Evolutionary conservation across 2,329 filamentous ascomycete species (phyloP).

Genomic region (Helminthosporium solani): DNA sequence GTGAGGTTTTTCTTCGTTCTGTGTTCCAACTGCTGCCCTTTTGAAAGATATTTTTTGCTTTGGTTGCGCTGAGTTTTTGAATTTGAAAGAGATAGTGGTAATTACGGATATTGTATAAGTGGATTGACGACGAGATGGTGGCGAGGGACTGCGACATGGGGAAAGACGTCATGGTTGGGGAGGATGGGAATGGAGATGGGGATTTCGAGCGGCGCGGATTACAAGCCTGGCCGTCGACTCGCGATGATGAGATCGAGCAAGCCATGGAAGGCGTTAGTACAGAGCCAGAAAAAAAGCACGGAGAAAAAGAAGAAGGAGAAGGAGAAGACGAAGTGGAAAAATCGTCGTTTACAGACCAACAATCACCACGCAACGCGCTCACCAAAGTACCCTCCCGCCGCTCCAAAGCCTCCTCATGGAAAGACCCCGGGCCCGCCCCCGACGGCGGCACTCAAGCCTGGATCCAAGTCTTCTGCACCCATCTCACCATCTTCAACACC

Average conservation of each 20-base stretch:
- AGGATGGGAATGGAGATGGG: too few relatives aligned
- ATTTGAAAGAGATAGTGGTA: too few relatives aligned
- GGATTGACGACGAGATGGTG: too few relatives aligned
- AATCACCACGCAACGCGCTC: constrained; percentile 2
- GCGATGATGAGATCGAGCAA: constrained; percentile 19
- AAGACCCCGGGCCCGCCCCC: constrained; percentile 32
- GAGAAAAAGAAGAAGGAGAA: neutral
- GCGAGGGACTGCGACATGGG: too few relatives aligned
- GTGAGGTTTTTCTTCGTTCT: too few relatives aligned
- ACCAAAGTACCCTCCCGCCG: constrained; percentile 22
- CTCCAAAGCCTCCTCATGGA: constrained; percentile 22
- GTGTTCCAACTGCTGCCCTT: too few relatives aligned
- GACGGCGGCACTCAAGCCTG: constrained; percentile 58
- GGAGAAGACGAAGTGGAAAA: neutral
- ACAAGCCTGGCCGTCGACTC: constrained; percentile 15
- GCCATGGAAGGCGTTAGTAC: constrained; percentile 6
- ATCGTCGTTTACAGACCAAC: neutral
- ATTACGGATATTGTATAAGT: too few relatives aligned
- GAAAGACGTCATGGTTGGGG: too few relatives aligned
- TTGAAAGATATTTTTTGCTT: too few relatives aligned
- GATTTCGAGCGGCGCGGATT: constrained; percentile 4
- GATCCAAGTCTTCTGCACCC: constrained; percentile 54
- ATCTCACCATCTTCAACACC: constrained; percentile 57
- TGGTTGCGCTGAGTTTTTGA: too few relatives aligned
- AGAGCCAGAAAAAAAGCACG: constrained; percentile 1